These are phyloP conservation scores for Sungouiella blattae DNA, from an alignment of 805 yeast genomes.

Conservation along the genomic window DNA sequence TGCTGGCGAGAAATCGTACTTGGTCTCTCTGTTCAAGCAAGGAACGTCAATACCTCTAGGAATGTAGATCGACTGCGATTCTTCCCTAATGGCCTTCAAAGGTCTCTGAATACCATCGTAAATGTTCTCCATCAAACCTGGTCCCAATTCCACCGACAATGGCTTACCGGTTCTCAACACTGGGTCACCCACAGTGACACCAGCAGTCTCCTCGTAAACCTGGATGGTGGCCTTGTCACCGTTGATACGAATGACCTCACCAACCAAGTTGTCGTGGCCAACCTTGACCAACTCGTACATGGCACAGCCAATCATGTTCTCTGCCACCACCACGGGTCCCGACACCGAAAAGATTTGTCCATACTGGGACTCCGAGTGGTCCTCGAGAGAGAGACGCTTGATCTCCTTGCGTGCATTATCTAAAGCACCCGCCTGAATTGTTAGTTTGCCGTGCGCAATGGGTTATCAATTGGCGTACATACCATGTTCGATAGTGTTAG, in stretches of 20 bases:
- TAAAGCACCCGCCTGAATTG: slow-evolving; percentile 82
- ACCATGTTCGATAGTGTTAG: too few species aligned
- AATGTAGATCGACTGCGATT: slow-evolving; percentile 87
- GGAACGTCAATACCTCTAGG: slow-evolving; percentile 99
- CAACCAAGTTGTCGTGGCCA: slow-evolving; percentile 94
- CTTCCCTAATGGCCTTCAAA: slow-evolving; percentile 83
- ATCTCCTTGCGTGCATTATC: slow-evolving; percentile 96
- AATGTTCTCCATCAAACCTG: slow-evolving; percentile 98
- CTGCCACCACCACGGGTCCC: slow-evolving; percentile 97
- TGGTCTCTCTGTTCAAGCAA: slow-evolving; percentile 76
- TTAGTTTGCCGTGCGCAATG: slow-evolving; percentile 5
- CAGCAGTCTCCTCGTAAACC: slow-evolving; percentile 99
- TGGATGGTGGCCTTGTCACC: slow-evolving; percentile 97
- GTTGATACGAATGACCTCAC: slow-evolving; percentile 96
- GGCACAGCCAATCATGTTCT: slow-evolving; percentile 99
- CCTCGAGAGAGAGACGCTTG: slow-evolving; percentile 76
- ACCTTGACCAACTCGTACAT: slow-evolving; percentile 99
- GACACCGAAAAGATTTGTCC: slow-evolving; percentile 93
- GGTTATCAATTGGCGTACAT: slow-evolving; percentile 4
- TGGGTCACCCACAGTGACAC: slow-evolving; percentile 99
- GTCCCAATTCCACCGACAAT: slow-evolving; percentile 97
- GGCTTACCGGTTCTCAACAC: slow-evolving; percentile 98
- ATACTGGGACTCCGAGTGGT: slow-evolving; percentile 67
- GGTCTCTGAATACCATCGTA: slow-evolving; percentile 99
- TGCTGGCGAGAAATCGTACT: slow-evolving; percentile 86